A percentile compares a stretch with the other conserved stretches of the same genome.
Evolutionary conservation across 345 rosid genomes (phyloP).

Genomic region (Brassica nigra): DNA sequence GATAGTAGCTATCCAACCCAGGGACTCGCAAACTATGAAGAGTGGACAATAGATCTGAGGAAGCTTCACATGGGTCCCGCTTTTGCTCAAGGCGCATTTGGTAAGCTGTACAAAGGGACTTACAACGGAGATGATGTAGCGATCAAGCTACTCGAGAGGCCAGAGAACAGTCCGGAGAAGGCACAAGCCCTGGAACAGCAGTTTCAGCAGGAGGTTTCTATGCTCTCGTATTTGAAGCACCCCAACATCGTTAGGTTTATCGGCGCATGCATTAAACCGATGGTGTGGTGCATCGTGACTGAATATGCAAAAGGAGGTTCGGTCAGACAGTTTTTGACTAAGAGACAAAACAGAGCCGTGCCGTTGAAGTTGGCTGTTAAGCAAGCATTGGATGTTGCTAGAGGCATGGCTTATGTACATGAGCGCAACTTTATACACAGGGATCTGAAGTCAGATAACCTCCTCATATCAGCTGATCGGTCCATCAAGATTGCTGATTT

Average conservation of each 20-base stretch:
- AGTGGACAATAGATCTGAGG: constrained; percentile 64
- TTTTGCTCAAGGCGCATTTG: constrained; percentile 68
- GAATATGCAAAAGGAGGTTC: constrained; percentile 53
- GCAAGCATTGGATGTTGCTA: constrained; percentile 57
- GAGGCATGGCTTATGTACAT: constrained; percentile 56
- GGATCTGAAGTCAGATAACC: constrained; percentile 57
- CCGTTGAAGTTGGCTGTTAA: constrained; percentile 49
- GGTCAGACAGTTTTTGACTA: constrained; percentile 43
- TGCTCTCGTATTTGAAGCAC: constrained; percentile 42
- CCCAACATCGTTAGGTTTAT: constrained; percentile 46
- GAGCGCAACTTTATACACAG: constrained; percentile 51
- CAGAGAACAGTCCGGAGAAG: constrained; percentile 38
- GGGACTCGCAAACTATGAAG: constrained; percentile 58
- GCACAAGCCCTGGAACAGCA: constrained; percentile 47
- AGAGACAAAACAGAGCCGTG: constrained; percentile 49
- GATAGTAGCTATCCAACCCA: constrained; percentile 50
- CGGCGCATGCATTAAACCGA: constrained; percentile 44
- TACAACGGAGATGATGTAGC: constrained; percentile 53
- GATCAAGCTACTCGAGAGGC: constrained; percentile 46
- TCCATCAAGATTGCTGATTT: constrained; percentile 60
- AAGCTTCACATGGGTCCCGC: constrained; percentile 60
- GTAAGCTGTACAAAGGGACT: constrained; percentile 52
- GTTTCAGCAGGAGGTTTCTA: constrained; percentile 50
- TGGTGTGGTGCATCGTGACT: constrained; percentile 53
- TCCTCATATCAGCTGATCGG: constrained; percentile 47